These are phyloP conservation scores for Aspergillus pseudotamarii DNA, from an alignment of 2,329 filamentous ascomycete species.

Conservation along the genomic window DNA sequence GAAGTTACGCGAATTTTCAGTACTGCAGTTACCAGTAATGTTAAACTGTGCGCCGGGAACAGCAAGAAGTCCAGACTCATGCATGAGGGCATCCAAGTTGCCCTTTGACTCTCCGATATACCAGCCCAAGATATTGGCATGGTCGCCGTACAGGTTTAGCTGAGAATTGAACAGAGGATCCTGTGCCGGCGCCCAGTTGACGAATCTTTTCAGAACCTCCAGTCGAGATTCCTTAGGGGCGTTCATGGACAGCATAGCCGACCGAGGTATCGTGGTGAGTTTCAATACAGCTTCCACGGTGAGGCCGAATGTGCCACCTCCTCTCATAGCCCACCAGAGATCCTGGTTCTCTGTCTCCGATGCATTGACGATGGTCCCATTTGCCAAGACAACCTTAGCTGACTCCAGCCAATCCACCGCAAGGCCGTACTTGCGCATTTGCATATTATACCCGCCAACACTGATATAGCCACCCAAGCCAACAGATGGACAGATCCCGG, in stretches of 20 bases:
- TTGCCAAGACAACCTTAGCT: neutral
- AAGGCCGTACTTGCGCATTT: neutral
- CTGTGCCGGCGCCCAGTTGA: conserved; percentile 3
- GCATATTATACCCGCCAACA: conserved; percentile 3
- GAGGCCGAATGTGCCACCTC: conserved; percentile 2
- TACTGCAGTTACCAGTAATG: neutral
- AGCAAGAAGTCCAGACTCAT: neutral
- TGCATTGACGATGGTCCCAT: neutral
- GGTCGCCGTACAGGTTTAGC: conserved; percentile 1
- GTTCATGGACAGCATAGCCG: neutral
- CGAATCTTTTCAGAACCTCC: neutral
- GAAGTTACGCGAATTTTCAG: conserved; percentile 1
- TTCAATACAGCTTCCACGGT: neutral
- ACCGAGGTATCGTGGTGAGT: conserved; percentile 1
- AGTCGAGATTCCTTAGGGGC: neutral
- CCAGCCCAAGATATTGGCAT: neutral
- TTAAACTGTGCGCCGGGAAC: neutral
- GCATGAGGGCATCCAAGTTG: neutral
- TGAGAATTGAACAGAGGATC: conserved; percentile 3
- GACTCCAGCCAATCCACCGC: neutral
- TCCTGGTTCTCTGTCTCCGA: neutral
- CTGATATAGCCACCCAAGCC: neutral
- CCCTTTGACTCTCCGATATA: neutral
- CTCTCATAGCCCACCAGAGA: conserved; percentile 5
- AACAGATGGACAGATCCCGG: conserved; percentile 1